Evolutionary conservation across 2,329 filamentous ascomycete species (phyloP), one percentile per base, ranked within the genome.

Genomic region (Trichoderma arundinaceum): DNA sequence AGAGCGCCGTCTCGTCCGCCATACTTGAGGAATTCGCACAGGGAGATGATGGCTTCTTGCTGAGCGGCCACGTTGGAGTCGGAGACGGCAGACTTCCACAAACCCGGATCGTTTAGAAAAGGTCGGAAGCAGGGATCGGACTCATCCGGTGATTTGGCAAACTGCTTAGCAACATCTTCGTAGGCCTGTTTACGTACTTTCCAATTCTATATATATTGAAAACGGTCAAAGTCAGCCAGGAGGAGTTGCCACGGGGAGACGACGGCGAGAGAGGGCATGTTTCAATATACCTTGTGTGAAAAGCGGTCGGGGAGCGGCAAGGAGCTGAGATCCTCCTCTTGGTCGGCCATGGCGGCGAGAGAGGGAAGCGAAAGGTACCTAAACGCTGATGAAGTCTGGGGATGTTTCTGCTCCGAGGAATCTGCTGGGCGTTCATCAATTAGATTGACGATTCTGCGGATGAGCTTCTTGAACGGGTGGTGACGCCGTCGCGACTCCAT

Each of bases 1-100:
- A 89, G 83, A 73, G 90, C 91, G 66, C 90, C 90, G 71, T 96
- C 90, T 66, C 86, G 84, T 64, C 94, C 93, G 67, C 92, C 92
- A 74, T 91, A 97, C 75, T 98, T 94, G 65, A 99, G 84, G 76
- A 98, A 99, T 1, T 92, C 89, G 78, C 93, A 96, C 73, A 97
- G 86, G 43, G 94, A 91, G 54, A 86, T 88, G 54, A 99, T 87
- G 68, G 92, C 95, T 72, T 99, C 96, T 79, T 96, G 90, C 77
- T 99, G 95, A 39, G 96, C 95, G 17, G 94, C 95, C 66, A 99
- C 95, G 73, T 99, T 99, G 63, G 94, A 95, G 78, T 99, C 95
- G 72, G 89, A 88, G 7, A 95, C 94, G 1, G 94, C 95, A 41
- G 88, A 90, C 77, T 98, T 98, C 94, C 93, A 97, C 67, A 99